These are phyloP conservation scores for Elsinoe perseae DNA, from an alignment of 2,329 filamentous ascomycete species.

Conservation along the genomic window DNA sequence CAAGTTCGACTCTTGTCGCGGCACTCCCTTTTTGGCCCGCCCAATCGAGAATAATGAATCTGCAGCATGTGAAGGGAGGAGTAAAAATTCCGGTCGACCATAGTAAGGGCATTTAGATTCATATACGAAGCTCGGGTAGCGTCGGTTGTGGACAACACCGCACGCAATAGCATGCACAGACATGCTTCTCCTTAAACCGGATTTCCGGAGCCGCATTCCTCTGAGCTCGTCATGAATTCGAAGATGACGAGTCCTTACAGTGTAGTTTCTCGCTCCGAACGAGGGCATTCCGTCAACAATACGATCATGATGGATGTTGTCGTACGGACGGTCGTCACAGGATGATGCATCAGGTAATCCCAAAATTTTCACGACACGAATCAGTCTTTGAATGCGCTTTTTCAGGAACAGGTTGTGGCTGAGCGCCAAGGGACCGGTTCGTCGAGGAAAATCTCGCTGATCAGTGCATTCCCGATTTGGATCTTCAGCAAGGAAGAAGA, in stretches of 20 bases:
- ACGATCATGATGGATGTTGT: background rate
- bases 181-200: background rate
- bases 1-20: background rate
- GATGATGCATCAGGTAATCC: background rate
- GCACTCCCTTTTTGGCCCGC: background rate
- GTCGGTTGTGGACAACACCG: background rate
- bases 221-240: background rate
- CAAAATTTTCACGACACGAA: background rate
- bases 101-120: background rate
- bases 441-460: slow-evolving; percentile 3
- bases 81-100: background rate
- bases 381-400: background rate
- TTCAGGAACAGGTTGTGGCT: slow-evolving; percentile 12
- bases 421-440: slow-evolving; percentile 8
- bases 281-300: background rate
- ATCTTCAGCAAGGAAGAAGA: slow-evolving; percentile 1
- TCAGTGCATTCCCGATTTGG: slow-evolving; percentile 9
- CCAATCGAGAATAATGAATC: too few species aligned
- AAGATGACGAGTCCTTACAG: background rate
- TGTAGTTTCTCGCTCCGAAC: background rate
- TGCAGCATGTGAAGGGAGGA: background rate
- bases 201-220: background rate
- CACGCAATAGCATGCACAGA: slow-evolving; percentile 3
- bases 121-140: background rate
- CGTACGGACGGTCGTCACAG: slow-evolving; percentile 1